Percentiles rank a stretch among this genome's conserved stretches.
Conservation (phyloP, 495 filamentous ascomycete genomes). For the Xylaria cubensis region DNA sequence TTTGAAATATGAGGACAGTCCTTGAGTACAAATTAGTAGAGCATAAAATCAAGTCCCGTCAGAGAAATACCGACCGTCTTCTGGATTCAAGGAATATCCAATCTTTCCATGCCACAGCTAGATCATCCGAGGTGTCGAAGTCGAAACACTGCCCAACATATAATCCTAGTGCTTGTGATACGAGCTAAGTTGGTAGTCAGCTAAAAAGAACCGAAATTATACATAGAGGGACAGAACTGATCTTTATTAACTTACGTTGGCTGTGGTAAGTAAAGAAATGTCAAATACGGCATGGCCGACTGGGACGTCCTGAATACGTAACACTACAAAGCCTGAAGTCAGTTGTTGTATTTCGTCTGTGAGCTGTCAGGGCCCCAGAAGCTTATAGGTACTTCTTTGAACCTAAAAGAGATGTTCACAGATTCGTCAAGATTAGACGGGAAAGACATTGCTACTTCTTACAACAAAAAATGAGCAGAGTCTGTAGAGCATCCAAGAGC, state of each 20-base stretch:
- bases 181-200: neutral
- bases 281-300: constrained; percentile 10
- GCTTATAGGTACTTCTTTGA: neutral
- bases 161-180: neutral
- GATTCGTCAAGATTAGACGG: neutral
- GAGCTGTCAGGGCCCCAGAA: neutral
- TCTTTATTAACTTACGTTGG: neutral
- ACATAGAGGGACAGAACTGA: neutral
- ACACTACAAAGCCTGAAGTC: neutral
- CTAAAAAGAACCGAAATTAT: neutral
- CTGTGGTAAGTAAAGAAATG: neutral
- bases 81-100: constrained; percentile 26
- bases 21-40: neutral
- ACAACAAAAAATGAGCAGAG: constrained; percentile 1
- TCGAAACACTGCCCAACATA: constrained; percentile 3
- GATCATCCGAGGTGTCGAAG: constrained; percentile 2
- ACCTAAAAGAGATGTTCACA: neutral
- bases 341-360: neutral
- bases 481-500: constrained; percentile 5
- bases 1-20: constrained; percentile 25
- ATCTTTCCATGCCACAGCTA: constrained; percentile 10
- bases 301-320: constrained; percentile 1
- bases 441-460: neutral
- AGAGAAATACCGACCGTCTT: constrained; percentile 17
- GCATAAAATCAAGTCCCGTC: neutral